These are phyloP conservation scores for Rhynchospora tenuis DNA, from an alignment of 176 grass and related monocot genomes.

Conservation along the genomic window DNA sequence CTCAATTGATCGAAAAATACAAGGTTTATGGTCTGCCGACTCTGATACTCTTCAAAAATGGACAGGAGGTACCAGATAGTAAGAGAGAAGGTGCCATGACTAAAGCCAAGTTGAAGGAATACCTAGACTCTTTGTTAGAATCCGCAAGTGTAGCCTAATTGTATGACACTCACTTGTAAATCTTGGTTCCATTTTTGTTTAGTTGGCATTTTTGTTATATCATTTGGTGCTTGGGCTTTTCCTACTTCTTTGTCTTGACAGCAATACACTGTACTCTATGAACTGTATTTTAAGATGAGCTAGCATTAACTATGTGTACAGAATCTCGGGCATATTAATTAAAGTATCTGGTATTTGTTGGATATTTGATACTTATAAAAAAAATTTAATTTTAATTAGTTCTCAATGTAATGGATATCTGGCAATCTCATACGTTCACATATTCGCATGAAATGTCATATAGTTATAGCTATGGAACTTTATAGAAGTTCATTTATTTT, in stretches of 20 bases:
- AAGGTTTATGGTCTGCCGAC: constrained; percentile 81
- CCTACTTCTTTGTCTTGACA: neutral
- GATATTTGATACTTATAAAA: no score
- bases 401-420: no score
- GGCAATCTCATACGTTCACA: no score
- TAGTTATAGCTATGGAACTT: no score
- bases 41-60: constrained; percentile 88
- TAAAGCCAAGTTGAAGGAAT: constrained; percentile 80
- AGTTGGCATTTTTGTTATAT: neutral
- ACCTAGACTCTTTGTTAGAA: constrained; percentile 48
- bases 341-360: no score
- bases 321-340: neutral
- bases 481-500: no score
- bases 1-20: constrained; percentile 63
- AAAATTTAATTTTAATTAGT: no score
- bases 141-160: constrained; percentile 32
- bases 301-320: neutral
- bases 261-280: neutral
- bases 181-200: neutral
- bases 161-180: neutral
- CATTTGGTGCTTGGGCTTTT: neutral
- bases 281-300: neutral
- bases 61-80: constrained; percentile 74
- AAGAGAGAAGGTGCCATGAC: constrained; percentile 79
- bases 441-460: no score